A percentile compares a stretch with the other conserved stretches of the same genome.
Conservation (phyloP, 345 rosid genomes). For the Arabidopsis suecica region DNA sequence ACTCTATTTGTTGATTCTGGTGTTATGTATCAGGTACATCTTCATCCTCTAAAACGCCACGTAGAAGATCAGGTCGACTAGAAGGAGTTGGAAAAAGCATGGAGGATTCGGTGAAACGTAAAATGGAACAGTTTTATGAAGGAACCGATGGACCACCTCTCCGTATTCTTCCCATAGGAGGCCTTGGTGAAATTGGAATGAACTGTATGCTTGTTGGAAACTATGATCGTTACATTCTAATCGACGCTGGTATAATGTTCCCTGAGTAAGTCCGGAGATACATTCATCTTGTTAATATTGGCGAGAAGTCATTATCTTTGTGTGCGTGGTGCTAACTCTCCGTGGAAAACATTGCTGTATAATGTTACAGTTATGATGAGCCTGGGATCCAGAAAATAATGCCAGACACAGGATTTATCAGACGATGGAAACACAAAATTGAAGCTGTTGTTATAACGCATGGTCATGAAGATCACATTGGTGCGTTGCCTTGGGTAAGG, state of each 20-base stretch:
- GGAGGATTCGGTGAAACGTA: constrained; percentile 97
- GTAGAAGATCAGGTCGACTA: constrained; percentile 57
- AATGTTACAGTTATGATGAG: constrained; percentile 77
- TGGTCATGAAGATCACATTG: constrained; percentile 99
- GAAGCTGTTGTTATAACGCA: constrained; percentile 98
- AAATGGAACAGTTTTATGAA: constrained; percentile 96
- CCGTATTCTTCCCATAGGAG: constrained; percentile 95
- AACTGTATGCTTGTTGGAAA: constrained; percentile 99
- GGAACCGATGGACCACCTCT: constrained; percentile 93
- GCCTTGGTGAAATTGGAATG: constrained; percentile 99
- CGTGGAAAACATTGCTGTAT: constrained; percentile 12
- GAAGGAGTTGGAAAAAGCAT: constrained; percentile 92
- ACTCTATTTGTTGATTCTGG: constrained; percentile 17
- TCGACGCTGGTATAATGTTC: constrained; percentile 97
- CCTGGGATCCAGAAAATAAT: constrained; percentile 93
- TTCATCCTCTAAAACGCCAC: constrained; percentile 56
- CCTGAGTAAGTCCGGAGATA: constrained; percentile 79
- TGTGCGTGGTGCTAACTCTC: constrained; percentile 31
- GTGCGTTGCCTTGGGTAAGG: constrained; percentile 99
- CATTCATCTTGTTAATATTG: constrained; percentile 16
- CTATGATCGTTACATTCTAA: constrained; percentile 86
- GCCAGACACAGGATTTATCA: constrained; percentile 96
- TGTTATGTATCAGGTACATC: constrained; percentile 46
- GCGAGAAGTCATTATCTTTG: background rate
- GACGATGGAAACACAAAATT: constrained; percentile 93